Base-by-base conservation (phyloP, 2,329 filamentous ascomycete genomes). In the Paecilomyces dactylethromorphus region DNA sequence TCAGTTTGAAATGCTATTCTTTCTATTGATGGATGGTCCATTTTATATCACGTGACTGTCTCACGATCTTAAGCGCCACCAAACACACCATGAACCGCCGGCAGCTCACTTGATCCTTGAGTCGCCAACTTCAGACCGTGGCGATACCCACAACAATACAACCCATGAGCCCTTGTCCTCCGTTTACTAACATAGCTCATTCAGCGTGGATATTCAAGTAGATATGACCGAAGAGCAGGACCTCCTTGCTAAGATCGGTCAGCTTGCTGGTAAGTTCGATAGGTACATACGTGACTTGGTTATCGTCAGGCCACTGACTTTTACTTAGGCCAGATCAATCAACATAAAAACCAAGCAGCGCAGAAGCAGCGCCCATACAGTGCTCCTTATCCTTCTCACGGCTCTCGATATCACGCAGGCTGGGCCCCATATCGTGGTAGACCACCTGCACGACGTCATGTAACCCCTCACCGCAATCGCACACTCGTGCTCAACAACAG, bases 301-400 rank as follows among this genome's bases (percentile, higher is more conserved):
- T 57, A 78, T 78, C 67, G 29, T 33, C 56, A 56, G 18, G 54
- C 32, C 49, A 26, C 55, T 56, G 29, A 63, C 62, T 49, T 59
- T 59, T 51, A 51, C 45, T 10, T 63, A 91, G 89, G 88, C 65
- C 87, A 90, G 74, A 93, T 94, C 70, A 92, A 92, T 71, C 85
- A 87, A 56, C 87, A 90, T 77, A 92, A 90, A 73, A 89, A 84
- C 63, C 83, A 87, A 60, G 59, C 56, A 6, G 57, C 66, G 1
- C 66, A 69, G 10, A 54, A 62, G 5, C 57, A 64, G n/a, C 58
- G 65, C 31, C 39, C 67, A 1, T 65, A 66, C 12, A 61, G 65
- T 31, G 66, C 67, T 35, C 63, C 66, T 26, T 64, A 70, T 60
- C 54, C 64, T 26, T 60, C 71, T 21, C 65, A 66, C 54, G 56